Evolutionary conservation across 805 yeast species (phyloP), one percentile per base, ranked within the genome.

Genomic region (Candida coleopterorum): DNA sequence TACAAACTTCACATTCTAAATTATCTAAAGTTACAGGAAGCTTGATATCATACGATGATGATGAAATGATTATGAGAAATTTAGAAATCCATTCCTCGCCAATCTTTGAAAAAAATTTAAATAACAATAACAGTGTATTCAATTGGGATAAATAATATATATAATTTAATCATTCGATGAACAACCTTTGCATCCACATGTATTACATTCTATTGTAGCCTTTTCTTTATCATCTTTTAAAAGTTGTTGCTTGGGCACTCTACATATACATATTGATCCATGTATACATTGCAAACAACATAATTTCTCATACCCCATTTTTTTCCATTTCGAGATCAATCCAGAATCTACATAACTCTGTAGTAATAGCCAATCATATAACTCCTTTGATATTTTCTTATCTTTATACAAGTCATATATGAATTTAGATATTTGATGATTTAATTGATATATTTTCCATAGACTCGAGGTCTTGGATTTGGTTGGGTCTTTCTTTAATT

Each of bases 131-230:
- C 43, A 37, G 35, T 34, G 24, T 41, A 30, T 35, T 29, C 16
- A 35, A 29, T 15, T 35, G 32, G 38, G 28, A 27, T 20, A 18
- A 24, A 36, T 12, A 25, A 24, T 18, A n/a, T 14, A 10, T n/a
- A 29, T 8, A 25, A 15, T 12, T 58, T 52, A 85, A 52, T 84
- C 93, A 14, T 77, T 70, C 50, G 88, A 81, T 2, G 90, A 75
- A 54, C 96, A 86, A 5, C 95, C 95, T 42, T 71, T 64, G 49
- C 96, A 86, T 0, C 96, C 96, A 64, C 95, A 86, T 21, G 80
- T 83, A 5, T 81, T 70, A 55, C 94, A 86, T 45, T 79, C 73
- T 10, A 73, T 52, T 6, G 40, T 42, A 6, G 38, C 39, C 15
- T 43, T 35, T 8, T 37, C 41, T 11, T 43, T 52, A 4, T 58